phyloP scores from a whole-genome alignment of 1,139 yeast species.

The Diutina catenulata region DNA sequence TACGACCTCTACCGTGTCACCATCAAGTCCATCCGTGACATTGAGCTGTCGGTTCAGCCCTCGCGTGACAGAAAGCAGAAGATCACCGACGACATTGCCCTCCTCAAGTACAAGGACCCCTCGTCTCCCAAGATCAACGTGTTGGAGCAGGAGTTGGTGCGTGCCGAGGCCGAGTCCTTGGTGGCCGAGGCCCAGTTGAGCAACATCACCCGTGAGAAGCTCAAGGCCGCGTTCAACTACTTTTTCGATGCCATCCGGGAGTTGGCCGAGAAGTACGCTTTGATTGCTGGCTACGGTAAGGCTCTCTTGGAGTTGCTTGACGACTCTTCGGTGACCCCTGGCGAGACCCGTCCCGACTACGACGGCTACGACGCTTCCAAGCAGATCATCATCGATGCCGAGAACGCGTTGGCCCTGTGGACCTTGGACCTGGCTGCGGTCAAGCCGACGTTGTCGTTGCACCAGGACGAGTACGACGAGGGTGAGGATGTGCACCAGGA shows the following conservation, averaged over 20 bases:
- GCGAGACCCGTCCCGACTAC: constrained; percentile 82
- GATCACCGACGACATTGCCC: constrained; percentile 76
- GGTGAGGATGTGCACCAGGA: constrained; percentile 17
- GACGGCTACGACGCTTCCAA: constrained; percentile 83
- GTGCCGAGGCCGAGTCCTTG: constrained; percentile 84
- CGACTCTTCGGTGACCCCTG: constrained; percentile 81
- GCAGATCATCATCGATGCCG: constrained; percentile 79
- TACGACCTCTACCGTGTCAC: constrained; percentile 81
- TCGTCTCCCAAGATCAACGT: constrained; percentile 73
- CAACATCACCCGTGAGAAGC: constrained; percentile 76
- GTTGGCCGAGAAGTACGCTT: constrained; percentile 72
- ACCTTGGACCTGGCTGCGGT: constrained; percentile 72
- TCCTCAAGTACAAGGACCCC: constrained; percentile 74
- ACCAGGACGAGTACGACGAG: constrained; percentile 48
- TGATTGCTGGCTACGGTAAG: constrained; percentile 84
- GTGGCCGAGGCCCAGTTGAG: constrained; percentile 88
- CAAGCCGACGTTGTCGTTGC: constrained; percentile 68
- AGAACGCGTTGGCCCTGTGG: constrained; percentile 75
- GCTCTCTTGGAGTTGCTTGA: constrained; percentile 73
- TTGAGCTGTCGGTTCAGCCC: constrained; percentile 81
- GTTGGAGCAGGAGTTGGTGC: constrained; percentile 76
- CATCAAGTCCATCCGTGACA: constrained; percentile 68
- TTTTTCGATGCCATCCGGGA: constrained; percentile 78
- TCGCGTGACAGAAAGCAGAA: constrained; percentile 79
- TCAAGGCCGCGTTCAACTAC: constrained; percentile 75